phyloP scores from a whole-genome alignment of 1,284 basidiomycete species.

The Schizophyllum amplum region DNA sequence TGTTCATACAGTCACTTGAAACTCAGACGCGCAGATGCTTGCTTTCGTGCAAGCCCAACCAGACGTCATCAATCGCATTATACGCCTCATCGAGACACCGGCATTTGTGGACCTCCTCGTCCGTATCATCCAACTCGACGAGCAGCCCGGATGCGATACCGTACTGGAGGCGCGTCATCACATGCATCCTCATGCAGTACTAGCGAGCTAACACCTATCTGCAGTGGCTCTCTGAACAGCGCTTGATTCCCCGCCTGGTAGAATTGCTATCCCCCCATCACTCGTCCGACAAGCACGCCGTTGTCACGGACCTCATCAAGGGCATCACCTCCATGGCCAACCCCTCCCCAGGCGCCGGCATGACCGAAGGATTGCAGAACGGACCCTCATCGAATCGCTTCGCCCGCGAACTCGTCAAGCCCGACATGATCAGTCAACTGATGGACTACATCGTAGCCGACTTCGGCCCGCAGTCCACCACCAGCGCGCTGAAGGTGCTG shows the following conservation, averaged over 20 bases:
- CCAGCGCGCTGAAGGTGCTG: neutral
- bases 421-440: conserved; percentile 67
- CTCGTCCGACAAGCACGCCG: conserved; percentile 74
- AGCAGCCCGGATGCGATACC: conserved; percentile 72
- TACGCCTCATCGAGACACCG: conserved; percentile 84
- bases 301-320: conserved; percentile 90
- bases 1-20: conserved; percentile 17
- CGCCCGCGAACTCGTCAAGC: conserved; percentile 82
- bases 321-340: conserved; percentile 93
- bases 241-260: conserved; percentile 78
- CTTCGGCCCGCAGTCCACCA: conserved; percentile 26
- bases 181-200: conserved; percentile 16
- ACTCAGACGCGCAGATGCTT: conserved; percentile 67
- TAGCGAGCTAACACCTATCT: conserved; percentile 17
- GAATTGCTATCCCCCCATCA: conserved; percentile 78
- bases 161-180: conserved; percentile 80
- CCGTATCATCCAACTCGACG: conserved; percentile 89
- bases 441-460: conserved; percentile 77
- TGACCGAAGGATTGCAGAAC: conserved; percentile 57
- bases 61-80: conserved; percentile 74
- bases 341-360: conserved; percentile 70
- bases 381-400: conserved; percentile 80
- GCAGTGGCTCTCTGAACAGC: conserved; percentile 85
- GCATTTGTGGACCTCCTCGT: conserved; percentile 91
- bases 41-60: conserved; percentile 85